Evolutionary conservation across 176 grass and related monocot genomes (phyloP), one percentile per base, ranked within the genome.

Genomic region (Chloris gayana): DNA sequence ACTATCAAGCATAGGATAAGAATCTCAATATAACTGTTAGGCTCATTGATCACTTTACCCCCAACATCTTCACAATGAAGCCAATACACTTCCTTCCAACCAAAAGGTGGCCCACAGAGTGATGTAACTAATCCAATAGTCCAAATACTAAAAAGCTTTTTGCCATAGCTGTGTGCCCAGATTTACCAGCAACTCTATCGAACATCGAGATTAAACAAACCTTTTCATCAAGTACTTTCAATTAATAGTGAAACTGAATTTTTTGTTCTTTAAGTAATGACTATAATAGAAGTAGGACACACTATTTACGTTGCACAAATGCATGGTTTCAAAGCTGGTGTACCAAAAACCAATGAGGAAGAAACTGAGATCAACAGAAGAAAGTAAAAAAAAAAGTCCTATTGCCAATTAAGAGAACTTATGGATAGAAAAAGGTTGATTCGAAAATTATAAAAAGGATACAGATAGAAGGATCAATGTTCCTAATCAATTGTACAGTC

Each of bases 41-140:
- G 26, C 46, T 4, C 29, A 53, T 58, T 27, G 18, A 63, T 80
- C 32, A 34, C 47, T 67, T 73, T 65, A 58, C 69, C 69, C 26
- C 59, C 46, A 86, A 74, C 76, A 80, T 75, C 33, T 41, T 73
- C 75, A 66, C 49, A 74, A 26, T 80, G 25, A 85, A 79, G 59
- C 83, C 68, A 85, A 73, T 57, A 67, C 84, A 73, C 33, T 74
- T 67, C 69, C 69, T 58, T 34, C 24, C 17, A 38, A 35, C 12
- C 12, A 41, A 38, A 39, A 53, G 21, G 56, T 64, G 19, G 5
- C 46, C 8, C n/a, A 29, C 42, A 64, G 19, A 72, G 32, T 54
- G 68, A 85, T 61, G 56, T 69, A n/a, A 80, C 58, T 57, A 54
- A 85, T 78, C 11, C 37, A 85, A 50, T 62, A 62, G 15, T 39